phyloP scores from a whole-genome alignment of 768 basidiomycete genomes.

The Bullera alba region DNA sequence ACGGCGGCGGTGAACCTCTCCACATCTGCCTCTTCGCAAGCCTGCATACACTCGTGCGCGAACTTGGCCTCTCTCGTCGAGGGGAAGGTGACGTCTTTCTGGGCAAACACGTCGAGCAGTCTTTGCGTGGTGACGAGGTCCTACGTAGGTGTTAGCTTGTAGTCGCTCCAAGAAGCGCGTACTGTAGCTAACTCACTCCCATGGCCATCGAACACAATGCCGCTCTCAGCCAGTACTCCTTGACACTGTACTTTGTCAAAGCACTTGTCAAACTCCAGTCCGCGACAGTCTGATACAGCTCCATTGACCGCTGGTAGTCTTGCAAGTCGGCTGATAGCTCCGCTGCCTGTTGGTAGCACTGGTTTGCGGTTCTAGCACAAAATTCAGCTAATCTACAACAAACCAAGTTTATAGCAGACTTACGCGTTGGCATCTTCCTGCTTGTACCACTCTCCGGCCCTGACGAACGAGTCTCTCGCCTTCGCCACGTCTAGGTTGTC shows the following conservation, averaged over 20 bases:
- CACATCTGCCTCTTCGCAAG: constrained; percentile 63
- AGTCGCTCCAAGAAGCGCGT: background rate
- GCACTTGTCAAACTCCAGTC: constrained; percentile 69
- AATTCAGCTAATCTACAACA: background rate
- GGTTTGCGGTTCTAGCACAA: constrained; percentile 72
- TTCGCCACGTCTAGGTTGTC: constrained; percentile 59
- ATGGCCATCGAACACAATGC: constrained; percentile 82
- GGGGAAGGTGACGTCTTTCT: constrained; percentile 75
- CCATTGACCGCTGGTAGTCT: constrained; percentile 75
- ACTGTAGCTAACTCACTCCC: constrained; percentile 54
- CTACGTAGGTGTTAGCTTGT: constrained; percentile 47
- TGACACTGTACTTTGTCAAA: constrained; percentile 95
- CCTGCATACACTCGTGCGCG: constrained; percentile 66
- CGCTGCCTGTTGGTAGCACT: constrained; percentile 91
- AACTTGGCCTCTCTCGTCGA: constrained; percentile 92
- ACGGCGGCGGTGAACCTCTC: constrained; percentile 74
- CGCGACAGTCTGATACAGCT: constrained; percentile 84
- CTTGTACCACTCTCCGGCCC: constrained; percentile 95
- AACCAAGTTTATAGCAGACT: constrained; percentile 41
- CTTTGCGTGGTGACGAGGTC: constrained; percentile 76
- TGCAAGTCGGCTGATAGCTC: constrained; percentile 87
- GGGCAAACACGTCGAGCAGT: constrained; percentile 66
- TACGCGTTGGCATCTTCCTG: constrained; percentile 95
- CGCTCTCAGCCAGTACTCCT: constrained; percentile 90
- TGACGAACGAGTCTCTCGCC: constrained; percentile 83